phyloP scores from a whole-genome alignment of 202 grass and related monocot genomes.

The Schoenoplectus tabernaemontani region DNA sequence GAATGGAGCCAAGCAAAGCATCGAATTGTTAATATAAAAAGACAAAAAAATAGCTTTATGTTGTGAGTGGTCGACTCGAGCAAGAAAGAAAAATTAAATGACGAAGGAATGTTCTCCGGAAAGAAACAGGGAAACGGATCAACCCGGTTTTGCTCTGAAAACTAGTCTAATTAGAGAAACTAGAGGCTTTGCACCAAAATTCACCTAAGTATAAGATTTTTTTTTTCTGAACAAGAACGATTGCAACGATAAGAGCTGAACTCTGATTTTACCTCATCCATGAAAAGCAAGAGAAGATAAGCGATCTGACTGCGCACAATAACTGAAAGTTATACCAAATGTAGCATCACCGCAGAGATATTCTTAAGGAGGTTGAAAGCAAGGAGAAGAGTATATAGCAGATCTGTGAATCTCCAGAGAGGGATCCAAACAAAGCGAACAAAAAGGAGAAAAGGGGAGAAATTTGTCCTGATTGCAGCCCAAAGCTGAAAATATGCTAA shows the following conservation, averaged over 20 bases:
- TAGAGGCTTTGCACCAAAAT: not conserved
- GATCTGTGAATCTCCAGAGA: constrained; percentile 11
- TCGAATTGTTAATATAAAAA: not conserved
- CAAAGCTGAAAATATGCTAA: not conserved
- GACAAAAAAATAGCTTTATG: not conserved
- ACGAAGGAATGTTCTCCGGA: not conserved
- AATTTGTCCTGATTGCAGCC: not conserved
- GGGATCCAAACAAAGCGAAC: not conserved
- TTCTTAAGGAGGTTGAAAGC: not conserved
- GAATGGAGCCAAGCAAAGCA: not conserved
- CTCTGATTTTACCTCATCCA: constrained; percentile 9
- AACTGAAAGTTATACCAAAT: not conserved
- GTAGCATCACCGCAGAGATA: not conserved
- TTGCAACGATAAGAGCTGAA: not conserved
- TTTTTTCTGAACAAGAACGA: not conserved
- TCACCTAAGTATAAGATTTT: not conserved
- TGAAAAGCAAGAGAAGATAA: not conserved
- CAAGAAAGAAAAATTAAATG: not conserved
- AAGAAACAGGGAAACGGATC: not conserved
- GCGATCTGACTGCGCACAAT: not conserved
- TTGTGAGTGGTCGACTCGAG: not conserved
- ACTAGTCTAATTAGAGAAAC: constrained; percentile 8
- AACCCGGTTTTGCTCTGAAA: not conserved
- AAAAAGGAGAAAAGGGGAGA: not conserved
- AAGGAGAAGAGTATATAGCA: not conserved